Conservation (phyloP, 1,284 basidiomycete genomes). For the Tilletia caries region DNA sequence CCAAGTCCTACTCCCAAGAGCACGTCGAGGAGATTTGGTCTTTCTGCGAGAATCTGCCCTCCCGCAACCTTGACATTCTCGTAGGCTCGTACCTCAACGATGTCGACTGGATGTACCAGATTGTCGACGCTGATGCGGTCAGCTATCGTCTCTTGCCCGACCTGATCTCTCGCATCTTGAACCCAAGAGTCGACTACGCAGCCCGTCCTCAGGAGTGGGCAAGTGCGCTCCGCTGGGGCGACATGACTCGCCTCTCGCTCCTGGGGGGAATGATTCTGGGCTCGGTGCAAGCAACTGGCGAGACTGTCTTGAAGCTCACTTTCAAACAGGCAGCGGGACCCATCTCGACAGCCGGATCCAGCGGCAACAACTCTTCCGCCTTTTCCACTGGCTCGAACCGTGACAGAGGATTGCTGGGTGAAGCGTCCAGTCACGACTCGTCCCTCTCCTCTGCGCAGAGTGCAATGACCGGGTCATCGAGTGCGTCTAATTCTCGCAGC, state of each 20-base stretch:
- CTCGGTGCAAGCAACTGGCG: not conserved
- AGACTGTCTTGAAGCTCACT: not conserved
- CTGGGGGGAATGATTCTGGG: not conserved
- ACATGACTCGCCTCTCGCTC: not conserved
- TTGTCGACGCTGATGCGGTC: not conserved
- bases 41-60: conserved; percentile 4
- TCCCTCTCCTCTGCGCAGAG: not conserved
- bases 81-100: conserved; percentile 5
- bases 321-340: not conserved
- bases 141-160: conserved; percentile 1
- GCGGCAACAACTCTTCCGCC: not conserved
- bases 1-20: not conserved
- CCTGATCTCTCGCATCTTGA: not conserved
- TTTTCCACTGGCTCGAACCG: too few species aligned
- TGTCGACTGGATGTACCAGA: conserved; percentile 8
- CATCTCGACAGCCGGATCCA: not conserved
- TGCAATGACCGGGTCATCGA: not conserved
- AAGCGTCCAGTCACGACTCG: not conserved
- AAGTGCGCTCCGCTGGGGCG: not conserved
- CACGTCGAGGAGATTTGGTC: conserved; percentile 1
- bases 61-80: not conserved
- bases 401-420: not conserved
- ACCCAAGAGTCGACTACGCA: not conserved
- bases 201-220: not conserved
- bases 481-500: too few species aligned